Evolutionary conservation across 495 filamentous ascomycete genomes (phyloP).

Genomic region (Penicillium parvum): DNA sequence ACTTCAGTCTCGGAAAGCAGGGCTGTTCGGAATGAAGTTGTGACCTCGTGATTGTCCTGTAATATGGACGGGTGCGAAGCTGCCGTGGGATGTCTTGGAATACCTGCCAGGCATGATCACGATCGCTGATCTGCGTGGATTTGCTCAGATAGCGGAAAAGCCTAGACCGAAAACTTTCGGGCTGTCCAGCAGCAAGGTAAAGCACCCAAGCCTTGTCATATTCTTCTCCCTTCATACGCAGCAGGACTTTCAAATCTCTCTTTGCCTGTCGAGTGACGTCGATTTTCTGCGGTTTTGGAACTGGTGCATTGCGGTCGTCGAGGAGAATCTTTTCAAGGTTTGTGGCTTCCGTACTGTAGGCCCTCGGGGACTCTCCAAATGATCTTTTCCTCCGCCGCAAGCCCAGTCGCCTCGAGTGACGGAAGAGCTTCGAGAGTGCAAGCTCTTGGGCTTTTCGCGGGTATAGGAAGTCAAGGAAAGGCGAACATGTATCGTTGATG

Average conservation of each 20-base stretch:
- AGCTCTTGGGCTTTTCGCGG: slow-evolving; percentile 25
- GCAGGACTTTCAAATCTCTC: slow-evolving; percentile 14
- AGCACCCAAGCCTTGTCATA: slow-evolving; percentile 37
- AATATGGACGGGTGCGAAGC: slow-evolving; percentile 33
- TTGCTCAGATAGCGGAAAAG: slow-evolving; percentile 37
- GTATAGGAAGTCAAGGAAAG: slow-evolving; percentile 42
- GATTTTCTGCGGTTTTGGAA: neutral
- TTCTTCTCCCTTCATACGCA: slow-evolving; percentile 12
- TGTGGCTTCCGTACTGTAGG: slow-evolving; percentile 27
- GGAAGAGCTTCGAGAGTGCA: slow-evolving; percentile 19
- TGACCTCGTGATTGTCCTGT: slow-evolving; percentile 30
- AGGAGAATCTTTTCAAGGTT: slow-evolving; percentile 2
- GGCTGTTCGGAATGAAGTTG: slow-evolving; percentile 14
- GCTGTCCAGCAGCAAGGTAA: slow-evolving; percentile 28
- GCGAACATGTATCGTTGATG: slow-evolving; percentile 18
- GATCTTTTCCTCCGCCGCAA: slow-evolving; percentile 29
- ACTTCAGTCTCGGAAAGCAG: slow-evolving; percentile 16
- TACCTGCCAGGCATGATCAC: slow-evolving; percentile 34
- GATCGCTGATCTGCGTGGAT: slow-evolving; percentile 31
- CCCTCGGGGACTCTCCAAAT: slow-evolving; percentile 19
- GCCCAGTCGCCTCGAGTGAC: slow-evolving; percentile 21
- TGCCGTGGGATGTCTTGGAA: slow-evolving; percentile 35
- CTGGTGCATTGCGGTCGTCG: neutral
- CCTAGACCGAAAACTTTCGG: slow-evolving; percentile 20
- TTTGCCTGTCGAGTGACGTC: slow-evolving; percentile 8